Evolutionary conservation across 1,284 basidiomycete genomes (phyloP), one percentile per base, ranked within the genome.

Genomic region (Sporisorium exsertum): DNA sequence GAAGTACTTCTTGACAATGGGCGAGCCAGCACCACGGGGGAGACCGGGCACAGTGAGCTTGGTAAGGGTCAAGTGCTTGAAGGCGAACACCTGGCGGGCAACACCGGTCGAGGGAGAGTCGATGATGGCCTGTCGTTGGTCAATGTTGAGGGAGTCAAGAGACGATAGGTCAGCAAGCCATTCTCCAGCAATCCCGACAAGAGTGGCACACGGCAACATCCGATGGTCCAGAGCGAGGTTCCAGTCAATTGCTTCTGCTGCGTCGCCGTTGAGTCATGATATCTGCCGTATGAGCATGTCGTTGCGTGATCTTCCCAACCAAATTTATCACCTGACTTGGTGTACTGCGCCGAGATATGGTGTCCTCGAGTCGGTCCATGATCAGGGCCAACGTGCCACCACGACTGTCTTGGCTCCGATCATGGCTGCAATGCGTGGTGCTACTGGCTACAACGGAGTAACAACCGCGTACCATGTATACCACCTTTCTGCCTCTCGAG

Each of bases 81-180:
- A 97, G 79, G 93, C 90, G 89, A 92, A 93, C 37, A 92, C 86
- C 88, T 98, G 96, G 84, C 96, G 94, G 81, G 94, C 91, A 58
- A 99, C 96, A 78, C 90, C 91, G 70, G 94, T 94, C 58, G 90
- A 89, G 76, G 96, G 95, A 66, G 95, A 95, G 87, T 98, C 96
- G 84, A 98, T 92, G 86, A 99, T 91, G 55, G 95, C 96, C 95
- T 97, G 83, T 1, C 24, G 45, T 26, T 47, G 51, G 12, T 40
- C 24, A 35, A 47, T 33, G n/a, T 29, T 8, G 50, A 53, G 20
- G 20, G 42, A 22, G 8, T 18, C 8, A 32, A 18, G 20, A 27
- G 29, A 33, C 10, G 10, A 10, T 29, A 29, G 18, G 27, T 49
- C 29, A 50, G 49, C 24, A 9, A n/a, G 27, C 27, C 20, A 27